A percentile compares a stretch with the other conserved stretches of the same genome.
phyloP scores from a whole-genome alignment of 2,329 filamentous ascomycete species.

The Monosporascus sp. region DNA sequence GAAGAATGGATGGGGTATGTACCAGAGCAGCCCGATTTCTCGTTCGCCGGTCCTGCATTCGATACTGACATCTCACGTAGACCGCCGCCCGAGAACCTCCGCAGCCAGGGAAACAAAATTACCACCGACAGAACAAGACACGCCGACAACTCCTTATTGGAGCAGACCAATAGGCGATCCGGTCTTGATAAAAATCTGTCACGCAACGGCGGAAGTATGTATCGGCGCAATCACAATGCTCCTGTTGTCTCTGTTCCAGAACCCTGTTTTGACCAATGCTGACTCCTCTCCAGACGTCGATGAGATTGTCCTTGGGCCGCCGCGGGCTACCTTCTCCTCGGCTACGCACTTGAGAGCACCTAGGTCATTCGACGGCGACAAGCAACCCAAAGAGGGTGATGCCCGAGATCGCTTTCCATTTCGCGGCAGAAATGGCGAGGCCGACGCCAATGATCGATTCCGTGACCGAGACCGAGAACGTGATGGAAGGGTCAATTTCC shows the following conservation, averaged over 20 bases:
- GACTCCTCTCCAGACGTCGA: constrained; percentile 53
- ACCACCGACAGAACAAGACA: constrained; percentile 38
- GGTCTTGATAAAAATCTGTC: constrained; percentile 48
- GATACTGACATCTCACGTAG: constrained; percentile 24
- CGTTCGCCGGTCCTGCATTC: not conserved
- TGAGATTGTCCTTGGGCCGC: constrained; percentile 80
- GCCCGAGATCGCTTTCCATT: constrained; percentile 55
- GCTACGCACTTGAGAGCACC: constrained; percentile 52
- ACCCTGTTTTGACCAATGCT: constrained; percentile 17
- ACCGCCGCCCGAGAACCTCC: constrained; percentile 38
- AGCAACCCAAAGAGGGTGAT: constrained; percentile 45
- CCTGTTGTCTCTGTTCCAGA: constrained; percentile 2
- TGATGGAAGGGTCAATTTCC: constrained; percentile 41
- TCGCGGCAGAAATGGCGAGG: constrained; percentile 45
- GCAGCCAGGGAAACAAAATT: constrained; percentile 35
- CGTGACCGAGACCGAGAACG: constrained; percentile 40
- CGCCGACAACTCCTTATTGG: constrained; percentile 39
- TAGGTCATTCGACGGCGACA: constrained; percentile 48
- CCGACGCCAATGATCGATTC: constrained; percentile 32
- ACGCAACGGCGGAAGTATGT: constrained; percentile 53
- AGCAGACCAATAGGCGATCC: constrained; percentile 46
- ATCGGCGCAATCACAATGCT: constrained; percentile 1
- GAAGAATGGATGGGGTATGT: constrained; percentile 96
- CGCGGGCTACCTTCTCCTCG: constrained; percentile 77
- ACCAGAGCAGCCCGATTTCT: not conserved